These are phyloP conservation scores for Leishmania turanica DNA, from an alignment of 208 protist species.

Conservation along the genomic window DNA sequence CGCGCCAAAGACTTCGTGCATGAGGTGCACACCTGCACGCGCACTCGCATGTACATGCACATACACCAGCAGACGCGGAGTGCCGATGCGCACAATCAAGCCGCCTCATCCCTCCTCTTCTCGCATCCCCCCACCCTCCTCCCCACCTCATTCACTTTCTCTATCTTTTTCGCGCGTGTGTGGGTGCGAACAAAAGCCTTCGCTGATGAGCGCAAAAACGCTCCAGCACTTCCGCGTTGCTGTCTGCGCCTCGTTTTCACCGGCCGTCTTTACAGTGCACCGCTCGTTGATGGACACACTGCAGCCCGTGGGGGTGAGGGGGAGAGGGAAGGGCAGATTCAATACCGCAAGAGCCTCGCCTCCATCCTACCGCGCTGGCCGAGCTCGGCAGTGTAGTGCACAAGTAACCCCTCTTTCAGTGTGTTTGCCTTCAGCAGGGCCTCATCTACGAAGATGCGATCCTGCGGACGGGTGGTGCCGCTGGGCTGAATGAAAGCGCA, in stretches of 20 bases:
- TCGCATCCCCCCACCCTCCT: not conserved
- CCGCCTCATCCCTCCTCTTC: not conserved
- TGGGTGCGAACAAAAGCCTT: not conserved
- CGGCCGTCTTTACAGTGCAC: not conserved
- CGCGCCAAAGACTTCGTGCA: not conserved
- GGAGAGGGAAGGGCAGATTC: not conserved
- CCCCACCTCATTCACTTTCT: not conserved
- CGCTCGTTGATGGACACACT: not conserved
- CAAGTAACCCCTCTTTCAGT: slow-evolving; percentile 21
- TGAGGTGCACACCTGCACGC: not conserved
- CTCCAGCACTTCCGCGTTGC: not conserved
- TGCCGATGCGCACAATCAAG: not conserved
- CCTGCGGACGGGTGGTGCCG: slow-evolving; percentile 40
- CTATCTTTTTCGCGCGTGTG: not conserved
- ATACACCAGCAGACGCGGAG: not conserved
- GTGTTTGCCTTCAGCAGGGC: slow-evolving; percentile 12
- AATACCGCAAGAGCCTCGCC: slow-evolving; percentile 13
- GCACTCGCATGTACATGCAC: not conserved
- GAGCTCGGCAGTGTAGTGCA: slow-evolving; percentile 32
- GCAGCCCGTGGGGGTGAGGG: not conserved
- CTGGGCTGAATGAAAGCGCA: slow-evolving; percentile 68
- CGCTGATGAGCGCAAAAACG: not conserved
- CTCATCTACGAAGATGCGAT: slow-evolving; percentile 49
- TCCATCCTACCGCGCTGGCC: slow-evolving; percentile 24
- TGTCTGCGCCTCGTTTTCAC: not conserved